Evolutionary conservation across 176 grass and related monocot species (phyloP), one percentile per base, ranked within the genome.

Genomic region (Secale cereale): DNA sequence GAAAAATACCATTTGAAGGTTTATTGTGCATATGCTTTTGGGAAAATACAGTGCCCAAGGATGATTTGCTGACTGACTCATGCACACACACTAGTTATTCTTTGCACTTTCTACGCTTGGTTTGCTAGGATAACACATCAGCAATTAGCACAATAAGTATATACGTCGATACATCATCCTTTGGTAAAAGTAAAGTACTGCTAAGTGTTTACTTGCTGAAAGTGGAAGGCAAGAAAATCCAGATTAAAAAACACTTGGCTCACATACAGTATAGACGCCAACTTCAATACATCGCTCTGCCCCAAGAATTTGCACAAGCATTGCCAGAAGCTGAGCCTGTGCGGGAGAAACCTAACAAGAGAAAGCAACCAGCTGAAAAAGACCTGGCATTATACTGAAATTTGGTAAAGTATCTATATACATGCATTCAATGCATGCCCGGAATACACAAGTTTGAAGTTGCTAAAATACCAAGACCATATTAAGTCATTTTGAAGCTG

Each of bases 231-330:
- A 69, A 19, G 23, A 79, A 76, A 31, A 45, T 56, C 5, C 11
- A 64, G 22, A 57, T 43, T 10, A 77, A 7, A 78, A 56, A 78
- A 67, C 17, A 59, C 4, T 79, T 11, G 40, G 12, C 43, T 40
- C 39, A 85, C 85, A 67, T 92, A 98, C 96, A 63, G 93, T 98
- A 86, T 94, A 95, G 31, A 95, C 50, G 5, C 96, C 96, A 26
- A 98, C 89, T 95, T 98, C 96, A 89, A 98, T 95, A 83, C 93
- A 95, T 66, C 85, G 81, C 45, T 78, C 33, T 32, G 96, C 93
- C 66, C 89, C 96, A 84, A 90, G 80, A 87, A 94, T 95, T 70
- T 98, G 91, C 2, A 85, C 89, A 81, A 98, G 93, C 91, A 98
- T 93, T 39, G 87, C 87, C 59, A 98, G 86, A 52, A 98, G 87